Evolutionary conservation across 768 basidiomycete species (phyloP).

Genomic region (Psilocybe sp.): DNA sequence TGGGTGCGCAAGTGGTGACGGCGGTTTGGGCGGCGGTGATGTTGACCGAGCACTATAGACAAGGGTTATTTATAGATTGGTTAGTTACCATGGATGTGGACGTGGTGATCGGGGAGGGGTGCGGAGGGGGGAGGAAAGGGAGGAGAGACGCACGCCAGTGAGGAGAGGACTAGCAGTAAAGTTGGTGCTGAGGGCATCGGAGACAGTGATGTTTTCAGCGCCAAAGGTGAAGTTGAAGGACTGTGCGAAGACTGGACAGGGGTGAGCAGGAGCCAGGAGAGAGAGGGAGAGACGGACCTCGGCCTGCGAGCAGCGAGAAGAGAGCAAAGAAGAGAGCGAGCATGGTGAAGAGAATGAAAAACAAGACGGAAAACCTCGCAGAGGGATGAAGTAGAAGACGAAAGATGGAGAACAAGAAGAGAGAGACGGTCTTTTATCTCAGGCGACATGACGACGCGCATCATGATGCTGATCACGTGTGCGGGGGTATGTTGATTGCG

Average conservation of each 20-base stretch:
- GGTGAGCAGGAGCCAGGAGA: neutral
- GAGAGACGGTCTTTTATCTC: neutral
- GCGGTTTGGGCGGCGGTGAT: conserved; percentile 24
- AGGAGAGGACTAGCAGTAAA: conserved; percentile 31
- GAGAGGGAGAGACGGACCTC: conserved; percentile 39
- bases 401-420: conserved; percentile 11
- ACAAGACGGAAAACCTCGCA: conserved; percentile 26
- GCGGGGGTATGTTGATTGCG: conserved; percentile 23
- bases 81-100: neutral
- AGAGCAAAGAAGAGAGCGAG: conserved; percentile 29
- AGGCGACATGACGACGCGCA: neutral
- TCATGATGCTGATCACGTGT: conserved; percentile 27
- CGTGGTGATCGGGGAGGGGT: no score
- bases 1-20: conserved; percentile 37
- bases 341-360: conserved; percentile 24
- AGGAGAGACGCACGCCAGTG: conserved; percentile 20
- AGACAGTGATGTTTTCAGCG: conserved; percentile 33
- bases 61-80: neutral
- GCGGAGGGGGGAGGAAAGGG: no score
- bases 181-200: conserved; percentile 44
- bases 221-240: conserved; percentile 46
- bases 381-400: conserved; percentile 12
- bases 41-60: conserved; percentile 34
- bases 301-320: conserved; percentile 50
- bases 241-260: conserved; percentile 31